Conservation (phyloP, 1,284 basidiomycete species). For the Veloboletus limbatus region DNA sequence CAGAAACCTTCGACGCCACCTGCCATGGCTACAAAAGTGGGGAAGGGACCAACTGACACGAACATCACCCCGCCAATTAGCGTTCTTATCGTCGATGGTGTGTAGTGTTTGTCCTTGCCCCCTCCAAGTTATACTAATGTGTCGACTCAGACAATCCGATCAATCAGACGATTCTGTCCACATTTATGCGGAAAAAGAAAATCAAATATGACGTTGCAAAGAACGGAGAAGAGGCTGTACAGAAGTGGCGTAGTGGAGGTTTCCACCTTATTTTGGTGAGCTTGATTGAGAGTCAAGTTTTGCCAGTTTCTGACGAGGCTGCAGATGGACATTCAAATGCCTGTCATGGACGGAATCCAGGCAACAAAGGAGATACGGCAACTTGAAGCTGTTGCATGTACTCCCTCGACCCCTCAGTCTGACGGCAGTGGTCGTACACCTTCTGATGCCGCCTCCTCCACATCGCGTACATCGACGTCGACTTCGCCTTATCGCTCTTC, state of each 20-base stretch:
- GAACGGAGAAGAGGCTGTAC: slow-evolving; percentile 93
- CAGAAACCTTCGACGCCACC: slow-evolving; percentile 27
- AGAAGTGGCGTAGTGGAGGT: slow-evolving; percentile 91
- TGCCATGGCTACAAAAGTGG: slow-evolving; percentile 20
- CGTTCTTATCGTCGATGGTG: slow-evolving; percentile 94
- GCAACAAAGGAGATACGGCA: slow-evolving; percentile 95
- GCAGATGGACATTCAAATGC: slow-evolving; percentile 99
- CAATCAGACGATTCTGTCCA: slow-evolving; percentile 95
- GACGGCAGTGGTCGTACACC: slow-evolving; percentile 51
- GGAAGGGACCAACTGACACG: slow-evolving; percentile 37
- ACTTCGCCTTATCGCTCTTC: slow-evolving; percentile 81
- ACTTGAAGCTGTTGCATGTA: slow-evolving; percentile 79
- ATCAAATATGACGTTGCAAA: slow-evolving; percentile 95
- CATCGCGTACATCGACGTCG: slow-evolving; percentile 46
- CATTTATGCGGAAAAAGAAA: slow-evolving; percentile 94
- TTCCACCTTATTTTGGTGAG: slow-evolving; percentile 95
- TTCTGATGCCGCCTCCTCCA: slow-evolving; percentile 45
- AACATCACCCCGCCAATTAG: slow-evolving; percentile 91
- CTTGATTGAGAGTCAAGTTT: not conserved
- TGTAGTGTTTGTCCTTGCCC: slow-evolving; percentile 29
- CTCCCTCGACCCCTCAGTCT: slow-evolving; percentile 62
- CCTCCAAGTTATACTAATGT: slow-evolving; percentile 15
- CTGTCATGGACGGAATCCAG: slow-evolving; percentile 97
- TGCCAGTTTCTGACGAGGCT: slow-evolving; percentile 5
- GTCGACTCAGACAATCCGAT: slow-evolving; percentile 86